A percentile compares a stretch with the other conserved stretches of the same genome.
Conservation (phyloP, 169 alveolate species). For the Eimeria necatrix region DNA sequence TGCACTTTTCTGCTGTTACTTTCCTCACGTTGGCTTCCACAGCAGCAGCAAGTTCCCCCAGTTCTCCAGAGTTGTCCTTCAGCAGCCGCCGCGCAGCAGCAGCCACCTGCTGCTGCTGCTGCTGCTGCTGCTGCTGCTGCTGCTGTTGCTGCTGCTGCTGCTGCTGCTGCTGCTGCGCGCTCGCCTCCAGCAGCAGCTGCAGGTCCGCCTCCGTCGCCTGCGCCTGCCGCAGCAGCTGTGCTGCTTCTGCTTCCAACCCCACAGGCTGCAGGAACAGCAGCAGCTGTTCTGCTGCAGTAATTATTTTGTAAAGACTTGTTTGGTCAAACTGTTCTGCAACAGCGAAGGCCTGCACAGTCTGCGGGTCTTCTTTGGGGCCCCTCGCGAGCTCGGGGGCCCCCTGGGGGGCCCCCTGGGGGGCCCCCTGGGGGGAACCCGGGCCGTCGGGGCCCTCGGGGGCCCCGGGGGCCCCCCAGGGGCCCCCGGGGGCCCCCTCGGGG, state of each 20-base stretch:
- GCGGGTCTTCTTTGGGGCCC: too few species aligned
- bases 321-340: not conserved
- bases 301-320: not conserved
- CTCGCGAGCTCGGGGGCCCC: too few species aligned
- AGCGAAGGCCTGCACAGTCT: too few species aligned
- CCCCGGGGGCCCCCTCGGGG: too few species aligned
- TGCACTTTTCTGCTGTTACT: not conserved
- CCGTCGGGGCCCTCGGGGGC: too few species aligned
- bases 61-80: not conserved
- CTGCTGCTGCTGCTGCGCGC: too few species aligned
- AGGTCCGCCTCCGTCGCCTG: not conserved
- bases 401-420: too few species aligned
- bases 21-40: not conserved
- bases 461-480: too few species aligned
- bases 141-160: too few species aligned
- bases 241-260: not conserved
- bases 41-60: not conserved
- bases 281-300: not conserved
- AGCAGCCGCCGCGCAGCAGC: not conserved
- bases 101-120: not conserved
- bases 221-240: not conserved
- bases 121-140: not conserved
- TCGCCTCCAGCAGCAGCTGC: not conserved
- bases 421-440: too few species aligned
- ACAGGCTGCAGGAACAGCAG: not conserved